Percentiles rank a stretch among this genome's conserved stretches.
Conservation (phyloP, 768 basidiomycete species). For the Russula earlei region DNA sequence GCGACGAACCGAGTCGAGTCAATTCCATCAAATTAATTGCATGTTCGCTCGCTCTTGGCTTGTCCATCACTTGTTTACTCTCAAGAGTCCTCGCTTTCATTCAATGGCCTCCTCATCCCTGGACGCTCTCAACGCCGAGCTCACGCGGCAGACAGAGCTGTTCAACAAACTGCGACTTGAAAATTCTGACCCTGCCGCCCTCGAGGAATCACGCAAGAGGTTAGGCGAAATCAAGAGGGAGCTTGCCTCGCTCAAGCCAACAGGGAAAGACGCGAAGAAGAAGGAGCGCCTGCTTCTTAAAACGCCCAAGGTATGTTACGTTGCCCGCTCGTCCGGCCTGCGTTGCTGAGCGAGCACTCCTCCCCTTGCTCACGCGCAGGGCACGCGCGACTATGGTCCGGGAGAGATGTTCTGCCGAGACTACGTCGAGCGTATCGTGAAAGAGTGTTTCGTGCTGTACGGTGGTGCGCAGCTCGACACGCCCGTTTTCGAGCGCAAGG, state of each 20-base stretch:
- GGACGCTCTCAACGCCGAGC: slow-evolving; percentile 42
- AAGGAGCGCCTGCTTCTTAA: slow-evolving; percentile 72
- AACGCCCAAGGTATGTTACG: slow-evolving; percentile 76
- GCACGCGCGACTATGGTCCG: slow-evolving; percentile 91
- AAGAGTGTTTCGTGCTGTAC: slow-evolving; percentile 78
- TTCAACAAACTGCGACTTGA: slow-evolving; percentile 54
- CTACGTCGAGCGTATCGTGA: slow-evolving; percentile 81
- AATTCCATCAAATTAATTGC: neutral
- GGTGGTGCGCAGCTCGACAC: slow-evolving; percentile 93
- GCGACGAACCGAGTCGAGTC: no score
- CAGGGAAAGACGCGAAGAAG: slow-evolving; percentile 43
- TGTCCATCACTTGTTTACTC: neutral
- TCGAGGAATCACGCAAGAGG: slow-evolving; percentile 60
- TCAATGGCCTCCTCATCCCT: slow-evolving; percentile 33
- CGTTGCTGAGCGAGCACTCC: neutral
- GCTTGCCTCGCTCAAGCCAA: slow-evolving; percentile 36
- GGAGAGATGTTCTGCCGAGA: slow-evolving; percentile 87
- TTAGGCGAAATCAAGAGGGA: slow-evolving; percentile 60
- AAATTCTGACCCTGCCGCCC: slow-evolving; percentile 37
- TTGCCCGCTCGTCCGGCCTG: neutral
- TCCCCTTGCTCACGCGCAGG: slow-evolving; percentile 35
- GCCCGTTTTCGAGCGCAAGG: slow-evolving; percentile 96
- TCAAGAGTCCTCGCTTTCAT: slow-evolving; percentile 8
- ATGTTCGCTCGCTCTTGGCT: slow-evolving; percentile 9
- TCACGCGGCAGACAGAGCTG: slow-evolving; percentile 44